These are phyloP conservation scores for Taxillus chinensis DNA, from an alignment of 164 flowering plant genomes.

Conservation along the genomic window DNA sequence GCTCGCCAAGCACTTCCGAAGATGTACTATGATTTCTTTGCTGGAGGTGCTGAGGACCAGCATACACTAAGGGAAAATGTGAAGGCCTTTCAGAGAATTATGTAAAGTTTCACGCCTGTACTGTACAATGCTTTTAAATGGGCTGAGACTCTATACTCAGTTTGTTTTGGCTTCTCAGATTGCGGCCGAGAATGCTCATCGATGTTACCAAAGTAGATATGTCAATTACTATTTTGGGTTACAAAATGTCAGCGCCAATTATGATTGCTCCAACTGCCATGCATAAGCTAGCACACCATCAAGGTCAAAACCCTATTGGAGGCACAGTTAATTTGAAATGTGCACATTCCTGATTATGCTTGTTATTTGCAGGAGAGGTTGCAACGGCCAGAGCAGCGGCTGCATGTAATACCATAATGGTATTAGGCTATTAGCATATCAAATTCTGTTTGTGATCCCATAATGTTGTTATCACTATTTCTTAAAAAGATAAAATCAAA, in stretches of 20 bases:
- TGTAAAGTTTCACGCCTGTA: conserved; percentile 20
- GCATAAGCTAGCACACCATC: conserved; percentile 65
- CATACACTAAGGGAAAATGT: conserved; percentile 50
- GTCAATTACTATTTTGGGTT: conserved; percentile 56
- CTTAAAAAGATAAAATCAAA: background rate
- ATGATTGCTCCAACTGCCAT: conserved; percentile 67
- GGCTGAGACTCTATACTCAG: background rate
- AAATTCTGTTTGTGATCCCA: too few relatives aligned
- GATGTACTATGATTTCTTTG: conserved; percentile 64
- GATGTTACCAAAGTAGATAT: conserved; percentile 63
- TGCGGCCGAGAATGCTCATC: conserved; percentile 64
- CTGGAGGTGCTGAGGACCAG: conserved; percentile 81
- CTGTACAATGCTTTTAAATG: background rate
- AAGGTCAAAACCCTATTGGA: conserved; percentile 30
- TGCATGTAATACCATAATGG: conserved; percentile 66
- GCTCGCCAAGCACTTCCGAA: conserved; percentile 66
- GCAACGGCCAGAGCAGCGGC: conserved; percentile 87
- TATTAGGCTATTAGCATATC: conserved; percentile 10
- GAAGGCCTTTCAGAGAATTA: conserved; percentile 60
- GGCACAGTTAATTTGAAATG: background rate
- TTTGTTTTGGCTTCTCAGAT: conserved; percentile 28
- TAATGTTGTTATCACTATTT: too few relatives aligned
- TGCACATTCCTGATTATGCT: background rate
- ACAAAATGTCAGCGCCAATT: conserved; percentile 53
- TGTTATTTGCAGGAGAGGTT: conserved; percentile 46